phyloP scores from a whole-genome alignment of 257 asterid species.

The Jasminum sambac region DNA sequence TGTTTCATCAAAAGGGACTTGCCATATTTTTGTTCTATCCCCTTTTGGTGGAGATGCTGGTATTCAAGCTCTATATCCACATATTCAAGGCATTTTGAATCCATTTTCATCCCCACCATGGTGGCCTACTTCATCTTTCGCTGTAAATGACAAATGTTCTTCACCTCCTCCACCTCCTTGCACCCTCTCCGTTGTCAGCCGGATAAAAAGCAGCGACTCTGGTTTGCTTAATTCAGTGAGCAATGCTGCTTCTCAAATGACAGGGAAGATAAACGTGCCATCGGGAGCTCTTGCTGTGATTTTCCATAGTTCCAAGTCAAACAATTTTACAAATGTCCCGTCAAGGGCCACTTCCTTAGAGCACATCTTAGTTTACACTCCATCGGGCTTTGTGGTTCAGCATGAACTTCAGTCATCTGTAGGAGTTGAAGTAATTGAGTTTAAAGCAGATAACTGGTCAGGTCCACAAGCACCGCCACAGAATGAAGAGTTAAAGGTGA shows the following conservation, averaged over 20 bases:
- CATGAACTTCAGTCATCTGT: slow-evolving; percentile 47
- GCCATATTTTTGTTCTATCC: slow-evolving; percentile 59
- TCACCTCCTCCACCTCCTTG: slow-evolving; percentile 62
- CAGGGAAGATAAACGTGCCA: slow-evolving; percentile 56
- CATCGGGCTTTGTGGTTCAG: slow-evolving; percentile 73
- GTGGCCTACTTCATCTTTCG: slow-evolving; percentile 63
- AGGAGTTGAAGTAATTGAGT: slow-evolving; percentile 44
- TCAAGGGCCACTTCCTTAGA: slow-evolving; percentile 39
- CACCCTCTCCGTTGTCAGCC: slow-evolving; percentile 50
- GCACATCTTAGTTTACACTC: slow-evolving; percentile 64
- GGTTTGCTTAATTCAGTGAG: slow-evolving; percentile 60
- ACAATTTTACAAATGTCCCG: slow-evolving; percentile 42
- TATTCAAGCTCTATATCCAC: slow-evolving; percentile 39
- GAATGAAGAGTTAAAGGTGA: slow-evolving; percentile 60
- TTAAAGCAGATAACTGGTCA: slow-evolving; percentile 35
- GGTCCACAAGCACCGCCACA: slow-evolving; percentile 42
- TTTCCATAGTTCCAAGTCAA: slow-evolving; percentile 54
- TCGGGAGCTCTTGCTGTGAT: slow-evolving; percentile 66
- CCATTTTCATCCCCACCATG: slow-evolving; percentile 51
- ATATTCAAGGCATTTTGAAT: slow-evolving; percentile 38
- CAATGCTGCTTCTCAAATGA: slow-evolving; percentile 64
- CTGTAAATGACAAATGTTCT: slow-evolving; percentile 46
- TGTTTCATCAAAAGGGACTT: slow-evolving; percentile 66
- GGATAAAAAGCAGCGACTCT: slow-evolving; percentile 55
- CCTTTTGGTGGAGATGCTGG: slow-evolving; percentile 65